phyloP scores from a whole-genome alignment of 1,284 basidiomycete genomes.

The Ceratobasidium sp. region DNA sequence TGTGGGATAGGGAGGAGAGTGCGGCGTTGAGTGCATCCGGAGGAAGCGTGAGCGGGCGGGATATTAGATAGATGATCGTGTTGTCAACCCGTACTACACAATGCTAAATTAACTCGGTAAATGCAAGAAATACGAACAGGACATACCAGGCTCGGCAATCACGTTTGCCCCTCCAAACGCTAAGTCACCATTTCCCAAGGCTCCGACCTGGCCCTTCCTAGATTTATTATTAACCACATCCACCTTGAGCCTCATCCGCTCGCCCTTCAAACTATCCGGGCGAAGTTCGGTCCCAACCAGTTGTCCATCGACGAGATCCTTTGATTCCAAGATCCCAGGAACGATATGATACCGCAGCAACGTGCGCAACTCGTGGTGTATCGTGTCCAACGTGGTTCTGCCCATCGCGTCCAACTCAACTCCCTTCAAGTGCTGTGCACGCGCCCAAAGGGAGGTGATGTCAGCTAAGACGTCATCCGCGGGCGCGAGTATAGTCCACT shows the following conservation, averaged over 20 bases:
- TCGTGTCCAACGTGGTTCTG: constrained; percentile 56
- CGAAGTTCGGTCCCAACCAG: constrained; percentile 82
- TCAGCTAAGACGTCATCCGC: constrained; percentile 80
- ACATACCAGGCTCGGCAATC: constrained; percentile 78
- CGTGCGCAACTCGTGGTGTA: constrained; percentile 71
- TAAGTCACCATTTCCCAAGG: constrained; percentile 66
- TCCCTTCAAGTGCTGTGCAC: constrained; percentile 6
- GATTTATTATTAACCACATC: constrained; percentile 64
- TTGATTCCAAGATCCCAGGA: constrained; percentile 75
- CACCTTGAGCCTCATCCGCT: constrained; percentile 77
- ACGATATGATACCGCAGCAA: constrained; percentile 88
- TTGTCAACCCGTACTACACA: constrained; percentile 74
- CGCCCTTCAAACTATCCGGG: constrained; percentile 72
- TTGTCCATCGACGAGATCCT: constrained; percentile 77
- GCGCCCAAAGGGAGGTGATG: constrained; percentile 10
- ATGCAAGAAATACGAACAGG: constrained; percentile 17
- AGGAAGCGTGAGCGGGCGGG: constrained; percentile 84
- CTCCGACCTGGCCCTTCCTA: constrained; percentile 55
- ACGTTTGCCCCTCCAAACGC: constrained; percentile 87
- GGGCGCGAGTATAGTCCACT: constrained; percentile 87
- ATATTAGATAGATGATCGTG: constrained; percentile 90
- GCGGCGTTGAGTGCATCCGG: constrained; percentile 84
- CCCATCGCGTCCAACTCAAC: constrained; percentile 54
- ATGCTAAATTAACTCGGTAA: not conserved
- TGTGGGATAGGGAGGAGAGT: constrained; percentile 83